These are phyloP conservation scores for Udeniomyces megalosporus DNA, from an alignment of 768 basidiomycete genomes.

Conservation along the genomic window DNA sequence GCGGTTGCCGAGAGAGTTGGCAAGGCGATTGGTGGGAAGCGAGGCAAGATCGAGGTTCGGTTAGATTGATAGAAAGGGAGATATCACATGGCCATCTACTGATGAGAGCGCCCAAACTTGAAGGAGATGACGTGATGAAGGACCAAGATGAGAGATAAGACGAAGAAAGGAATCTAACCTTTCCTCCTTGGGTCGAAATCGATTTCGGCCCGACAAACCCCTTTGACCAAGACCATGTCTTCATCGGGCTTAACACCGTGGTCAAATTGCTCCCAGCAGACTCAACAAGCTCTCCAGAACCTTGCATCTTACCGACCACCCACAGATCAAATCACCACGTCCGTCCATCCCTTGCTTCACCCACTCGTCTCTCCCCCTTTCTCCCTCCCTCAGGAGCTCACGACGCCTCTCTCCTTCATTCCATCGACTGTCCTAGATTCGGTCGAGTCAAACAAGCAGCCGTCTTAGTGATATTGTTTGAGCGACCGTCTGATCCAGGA, in stretches of 20 bases:
- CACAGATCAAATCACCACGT: background rate
- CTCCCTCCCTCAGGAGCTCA: background rate
- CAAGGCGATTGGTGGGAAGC: slow-evolving; percentile 60
- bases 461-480: slow-evolving; percentile 10
- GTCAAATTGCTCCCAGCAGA: too few species aligned
- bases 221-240: too few species aligned
- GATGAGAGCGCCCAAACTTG: too few species aligned
- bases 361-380: background rate
- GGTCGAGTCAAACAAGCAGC: slow-evolving; percentile 8
- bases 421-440: background rate
- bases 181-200: too few species aligned
- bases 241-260: too few species aligned
- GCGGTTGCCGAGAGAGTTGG: slow-evolving; percentile 88
- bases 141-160: too few species aligned
- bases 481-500: background rate
- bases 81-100: too few species aligned
- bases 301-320: background rate
- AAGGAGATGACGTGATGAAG: too few species aligned
- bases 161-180: too few species aligned
- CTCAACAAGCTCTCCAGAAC: background rate
- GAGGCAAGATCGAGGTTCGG: background rate
- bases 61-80: background rate
- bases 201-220: too few species aligned
- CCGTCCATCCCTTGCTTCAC: background rate
- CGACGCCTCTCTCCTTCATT: background rate